These are phyloP conservation scores for Saccharomyces eubayanus DNA, from an alignment of 805 yeast species.

Conservation along the genomic window DNA sequence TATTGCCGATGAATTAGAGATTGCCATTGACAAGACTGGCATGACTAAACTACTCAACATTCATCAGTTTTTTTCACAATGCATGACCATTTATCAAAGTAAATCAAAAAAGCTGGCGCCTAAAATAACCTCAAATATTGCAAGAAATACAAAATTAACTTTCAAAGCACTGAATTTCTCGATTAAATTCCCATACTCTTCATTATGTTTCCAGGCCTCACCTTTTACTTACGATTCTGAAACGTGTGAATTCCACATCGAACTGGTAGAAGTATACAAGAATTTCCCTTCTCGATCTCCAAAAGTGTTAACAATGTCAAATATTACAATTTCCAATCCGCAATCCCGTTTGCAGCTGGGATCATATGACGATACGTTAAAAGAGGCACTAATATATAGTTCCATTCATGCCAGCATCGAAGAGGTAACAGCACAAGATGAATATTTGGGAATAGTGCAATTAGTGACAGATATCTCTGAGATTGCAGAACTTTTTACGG, in stretches of 20 bases:
- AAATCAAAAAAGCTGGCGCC: background rate
- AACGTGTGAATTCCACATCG: background rate
- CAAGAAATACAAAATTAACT: background rate
- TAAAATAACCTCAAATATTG: background rate
- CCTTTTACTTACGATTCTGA: background rate
- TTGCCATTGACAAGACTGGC: background rate
- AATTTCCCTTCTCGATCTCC: background rate
- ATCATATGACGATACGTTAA: background rate
- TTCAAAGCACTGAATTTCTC: background rate
- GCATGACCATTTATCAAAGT: background rate
- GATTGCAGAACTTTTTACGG: constrained; percentile 1
- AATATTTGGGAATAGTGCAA: background rate
- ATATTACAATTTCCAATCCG: background rate
- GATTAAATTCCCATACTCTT: background rate
- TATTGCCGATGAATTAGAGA: background rate
- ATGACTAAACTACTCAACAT: background rate
- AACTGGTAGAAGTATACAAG: background rate
- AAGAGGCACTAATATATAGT: background rate
- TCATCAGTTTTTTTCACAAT: background rate
- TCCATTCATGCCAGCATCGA: background rate
- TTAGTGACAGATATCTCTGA: background rate
- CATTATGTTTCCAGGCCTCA: background rate
- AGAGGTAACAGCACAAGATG: background rate
- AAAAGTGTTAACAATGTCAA: background rate
- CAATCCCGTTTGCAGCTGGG: background rate